Evolutionary conservation across 257 asterid species (phyloP), one percentile per base, ranked within the genome.

Genomic region (Cynanchum wilfordii): DNA sequence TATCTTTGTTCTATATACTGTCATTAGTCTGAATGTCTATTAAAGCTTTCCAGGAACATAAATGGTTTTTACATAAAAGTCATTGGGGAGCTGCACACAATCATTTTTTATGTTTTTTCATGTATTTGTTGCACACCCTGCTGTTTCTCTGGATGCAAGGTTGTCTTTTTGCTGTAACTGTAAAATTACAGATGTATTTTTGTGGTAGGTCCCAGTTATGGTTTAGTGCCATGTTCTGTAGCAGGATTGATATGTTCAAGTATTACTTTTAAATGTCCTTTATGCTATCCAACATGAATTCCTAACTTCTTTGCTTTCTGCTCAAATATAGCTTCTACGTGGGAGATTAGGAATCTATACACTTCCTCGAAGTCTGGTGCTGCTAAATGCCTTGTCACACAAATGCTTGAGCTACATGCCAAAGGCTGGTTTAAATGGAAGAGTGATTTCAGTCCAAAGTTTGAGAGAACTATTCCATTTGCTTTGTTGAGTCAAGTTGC

Each of bases 401-500:
- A 87, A 73, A 92, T 86, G 60, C 88, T 95, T 52, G 99, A 95
- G 88, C 88, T 95, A 74, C 87, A 82, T 84, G 85, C 82, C 66
- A 88, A 87, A 76, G 85, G 88, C 74, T 95, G 98, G 98, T 84
- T 86, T 79, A 88, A 83, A 74, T 92, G 98, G 98, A 90, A 94
- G 86, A 87, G 77, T 62, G 88, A 85, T 69, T 87, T 76, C 78
- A 80, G 84, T 79, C 87, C 83, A 16, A 77, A 87, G 77, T 92
- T 92, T 77, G 98, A 92, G 86, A 92, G 84, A 84, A 85, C 89
- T 54, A 85, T 95, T 82, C 90, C 99, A 6, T 92, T 79, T 82
- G 99, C 96, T 74, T 78, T 95, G 82, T 88, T 95, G 83, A 86
- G 86, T 87, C 99, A 95, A 87, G 96, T 95, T 66, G 83, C 99